These are phyloP conservation scores for Trametes cingulata DNA, from an alignment of 768 basidiomycete species.

Conservation along the genomic window DNA sequence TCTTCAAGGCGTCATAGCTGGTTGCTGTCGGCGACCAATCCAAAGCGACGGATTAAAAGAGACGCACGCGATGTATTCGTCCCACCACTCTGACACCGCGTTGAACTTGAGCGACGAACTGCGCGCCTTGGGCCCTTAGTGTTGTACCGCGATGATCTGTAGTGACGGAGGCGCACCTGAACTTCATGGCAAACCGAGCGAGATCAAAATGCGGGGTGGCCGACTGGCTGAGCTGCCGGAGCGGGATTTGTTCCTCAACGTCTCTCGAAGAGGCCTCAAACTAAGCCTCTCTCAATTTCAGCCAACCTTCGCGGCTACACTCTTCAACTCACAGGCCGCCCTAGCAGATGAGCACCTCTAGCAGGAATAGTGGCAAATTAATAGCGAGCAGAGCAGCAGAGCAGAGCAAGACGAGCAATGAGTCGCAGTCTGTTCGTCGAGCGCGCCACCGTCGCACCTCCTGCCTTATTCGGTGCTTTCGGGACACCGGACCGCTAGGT, in stretches of 20 bases:
- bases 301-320: background rate
- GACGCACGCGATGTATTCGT: constrained; percentile 84
- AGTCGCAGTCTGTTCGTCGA: background rate
- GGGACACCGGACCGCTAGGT: background rate
- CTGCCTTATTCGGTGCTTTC: background rate
- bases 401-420: background rate
- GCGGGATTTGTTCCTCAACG: constrained; percentile 28
- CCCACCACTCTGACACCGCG: constrained; percentile 90
- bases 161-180: constrained; percentile 45
- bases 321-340: background rate
- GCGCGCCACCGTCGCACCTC: background rate
- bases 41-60: background rate
- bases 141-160: background rate
- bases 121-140: background rate
- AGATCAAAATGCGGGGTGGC: constrained; percentile 19
- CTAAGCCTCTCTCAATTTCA: background rate
- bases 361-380: background rate
- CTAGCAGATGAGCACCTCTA: background rate
- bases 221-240: constrained; percentile 24
- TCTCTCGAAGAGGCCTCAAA: constrained; percentile 7
- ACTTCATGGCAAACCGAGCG: constrained; percentile 51
- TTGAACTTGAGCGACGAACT: constrained; percentile 91
- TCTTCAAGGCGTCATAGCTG: constrained; percentile 87
- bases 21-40: background rate
- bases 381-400: background rate